Evolutionary conservation across 2,329 filamentous ascomycete species (phyloP), one percentile per base, ranked within the genome.

Genomic region (Trematosphaeria pertusa): DNA sequence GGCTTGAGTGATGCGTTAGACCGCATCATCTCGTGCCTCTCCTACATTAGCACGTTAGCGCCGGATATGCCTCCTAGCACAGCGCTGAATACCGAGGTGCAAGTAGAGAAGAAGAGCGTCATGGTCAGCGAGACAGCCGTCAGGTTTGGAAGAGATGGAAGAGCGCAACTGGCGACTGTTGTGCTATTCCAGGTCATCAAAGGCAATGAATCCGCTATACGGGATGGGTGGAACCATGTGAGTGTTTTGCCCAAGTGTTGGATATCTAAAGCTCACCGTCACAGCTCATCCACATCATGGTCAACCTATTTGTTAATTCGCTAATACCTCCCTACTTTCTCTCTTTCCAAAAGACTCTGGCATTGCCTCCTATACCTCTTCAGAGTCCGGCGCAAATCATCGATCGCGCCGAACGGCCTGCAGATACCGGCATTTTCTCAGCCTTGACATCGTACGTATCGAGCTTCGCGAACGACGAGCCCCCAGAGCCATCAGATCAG

Each of bases 91-190:
- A 97, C 95, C 0, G 94, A 97, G 71, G 90, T 99, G 2, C 92
- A 97, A 70, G 91, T 87, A 10, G 90, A 88, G 1, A 89, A 94
- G 56, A 92, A 89, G 71, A 94, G 87, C 64, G 91, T 99, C 46
- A 99, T 99, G 94, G 95, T 99, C 58, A 97, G 93, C 69, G 93
- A 97, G 76, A 85, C 97, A 54, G 93, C 95, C 35, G 94, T 99
- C 50, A 92, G 95, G 67, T 91, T 99, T 65, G 94, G 94, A 31
- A 83, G 93, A 57, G 91, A 99, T 70, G 93, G 95, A 73, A 87
- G 92, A 65, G 93, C 93, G 28, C 93, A 99, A 69, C 79, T 99
- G 43, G 93, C 94, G 5, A 96, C 91, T 6, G 85, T 97, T 41
- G 90, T 99, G n/a, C 78, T 99, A 20, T 99, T 99, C 80, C 85